These are phyloP conservation scores for Cercophora sp. DNA, from an alignment of 495 filamentous ascomycete genomes.

Conservation along the genomic window DNA sequence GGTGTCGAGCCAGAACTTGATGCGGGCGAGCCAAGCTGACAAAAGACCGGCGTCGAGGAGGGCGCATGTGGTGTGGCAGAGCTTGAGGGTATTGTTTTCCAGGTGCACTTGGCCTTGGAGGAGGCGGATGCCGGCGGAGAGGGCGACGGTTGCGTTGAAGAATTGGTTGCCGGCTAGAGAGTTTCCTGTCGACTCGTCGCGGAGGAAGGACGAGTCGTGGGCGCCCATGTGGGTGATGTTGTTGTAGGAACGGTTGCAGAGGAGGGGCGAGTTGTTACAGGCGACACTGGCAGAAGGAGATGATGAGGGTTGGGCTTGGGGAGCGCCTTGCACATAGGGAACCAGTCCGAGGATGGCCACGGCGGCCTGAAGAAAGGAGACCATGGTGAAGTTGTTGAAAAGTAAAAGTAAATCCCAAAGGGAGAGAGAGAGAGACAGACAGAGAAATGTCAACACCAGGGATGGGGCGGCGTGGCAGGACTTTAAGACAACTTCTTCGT, in stretches of 20 bases:
- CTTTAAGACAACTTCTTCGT: too few relatives aligned
- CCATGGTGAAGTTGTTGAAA: slow-evolving; percentile 1
- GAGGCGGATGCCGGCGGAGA: slow-evolving; percentile 65
- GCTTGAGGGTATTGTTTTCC: slow-evolving; percentile 43
- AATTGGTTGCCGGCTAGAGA: slow-evolving; percentile 63
- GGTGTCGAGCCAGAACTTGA: slow-evolving; percentile 62
- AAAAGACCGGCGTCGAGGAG: slow-evolving; percentile 64
- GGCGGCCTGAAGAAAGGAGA: slow-evolving; percentile 1
- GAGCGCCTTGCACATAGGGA: slow-evolving; percentile 1
- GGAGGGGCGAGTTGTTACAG: slow-evolving; percentile 65
- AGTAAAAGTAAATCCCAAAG: not conserved
- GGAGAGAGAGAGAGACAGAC: not conserved
- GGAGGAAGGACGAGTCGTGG: slow-evolving; percentile 65
- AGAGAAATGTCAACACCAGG: too few relatives aligned
- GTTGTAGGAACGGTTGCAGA: slow-evolving; percentile 59
- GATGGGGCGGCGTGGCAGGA: too few relatives aligned
- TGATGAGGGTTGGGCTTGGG: too few relatives aligned
- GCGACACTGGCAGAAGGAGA: too few relatives aligned
- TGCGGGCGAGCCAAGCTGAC: slow-evolving; percentile 48
- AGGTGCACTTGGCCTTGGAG: slow-evolving; percentile 68
- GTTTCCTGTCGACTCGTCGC: slow-evolving; percentile 47
- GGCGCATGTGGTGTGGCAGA: slow-evolving; percentile 64
- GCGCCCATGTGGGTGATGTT: slow-evolving; percentile 66
- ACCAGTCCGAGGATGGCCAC: slow-evolving; percentile 9
- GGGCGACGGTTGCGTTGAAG: slow-evolving; percentile 58